Percentiles rank a stretch among this genome's conserved stretches.
Evolutionary conservation across 2,329 filamentous ascomycete genomes (phyloP).

Genomic region (Sclerotiophoma versabilis): DNA sequence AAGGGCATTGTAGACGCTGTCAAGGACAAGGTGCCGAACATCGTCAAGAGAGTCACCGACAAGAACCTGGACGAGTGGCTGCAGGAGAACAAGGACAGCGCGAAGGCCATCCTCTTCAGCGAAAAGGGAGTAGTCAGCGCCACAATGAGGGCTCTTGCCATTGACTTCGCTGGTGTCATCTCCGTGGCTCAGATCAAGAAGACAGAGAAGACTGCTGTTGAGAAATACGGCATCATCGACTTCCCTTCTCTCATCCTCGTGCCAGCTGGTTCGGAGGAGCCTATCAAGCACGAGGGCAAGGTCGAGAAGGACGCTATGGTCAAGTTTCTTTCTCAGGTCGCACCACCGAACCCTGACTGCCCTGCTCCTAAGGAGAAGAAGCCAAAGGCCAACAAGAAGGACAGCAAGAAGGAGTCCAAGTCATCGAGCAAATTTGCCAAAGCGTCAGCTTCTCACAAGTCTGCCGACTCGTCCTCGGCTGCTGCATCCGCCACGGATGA

Average conservation of each 20-base stretch:
- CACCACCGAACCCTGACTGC: slow-evolving; percentile 79
- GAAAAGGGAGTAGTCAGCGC: slow-evolving; percentile 90
- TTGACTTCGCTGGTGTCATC: slow-evolving; percentile 86
- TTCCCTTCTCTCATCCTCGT: slow-evolving; percentile 85
- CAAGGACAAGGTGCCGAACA: slow-evolving; percentile 86
- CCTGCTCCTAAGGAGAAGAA: slow-evolving; percentile 60
- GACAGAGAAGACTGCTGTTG: slow-evolving; percentile 76
- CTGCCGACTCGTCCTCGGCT: slow-evolving; percentile 56
- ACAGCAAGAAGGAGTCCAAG: slow-evolving; percentile 56
- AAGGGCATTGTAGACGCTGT: slow-evolving; percentile 88
- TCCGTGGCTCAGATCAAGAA: slow-evolving; percentile 81
- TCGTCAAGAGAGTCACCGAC: slow-evolving; percentile 82
- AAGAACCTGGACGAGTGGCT: slow-evolving; percentile 81
- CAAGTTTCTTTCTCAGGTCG: slow-evolving; percentile 81
- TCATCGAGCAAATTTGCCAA: slow-evolving; percentile 59
- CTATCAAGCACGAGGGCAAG: slow-evolving; percentile 79
- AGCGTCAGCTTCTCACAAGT: slow-evolving; percentile 60
- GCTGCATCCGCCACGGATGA: slow-evolving; percentile 59
- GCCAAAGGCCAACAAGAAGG: slow-evolving; percentile 47
- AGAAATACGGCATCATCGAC: slow-evolving; percentile 76
- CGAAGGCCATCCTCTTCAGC: slow-evolving; percentile 91
- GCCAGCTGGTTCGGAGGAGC: slow-evolving; percentile 71
- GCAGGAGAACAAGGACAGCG: slow-evolving; percentile 67
- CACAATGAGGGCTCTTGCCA: slow-evolving; percentile 81
- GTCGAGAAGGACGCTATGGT: slow-evolving; percentile 84